Conservation (phyloP, 176 grass and related monocot genomes). For the Eleusine indica region DNA sequence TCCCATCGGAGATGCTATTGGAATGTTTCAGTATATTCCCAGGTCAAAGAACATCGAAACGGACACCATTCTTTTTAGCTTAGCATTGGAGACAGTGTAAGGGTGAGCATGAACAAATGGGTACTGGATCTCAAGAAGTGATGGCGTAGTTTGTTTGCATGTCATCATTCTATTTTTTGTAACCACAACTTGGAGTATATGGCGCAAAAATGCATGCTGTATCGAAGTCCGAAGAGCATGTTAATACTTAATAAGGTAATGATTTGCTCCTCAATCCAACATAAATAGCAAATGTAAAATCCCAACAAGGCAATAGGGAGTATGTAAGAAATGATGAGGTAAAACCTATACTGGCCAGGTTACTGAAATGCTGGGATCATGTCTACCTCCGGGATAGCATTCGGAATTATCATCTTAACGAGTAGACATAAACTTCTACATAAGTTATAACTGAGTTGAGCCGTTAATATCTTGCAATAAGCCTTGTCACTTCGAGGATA, state of each 20-base stretch:
- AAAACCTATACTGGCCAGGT: neutral
- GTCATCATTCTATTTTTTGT: neutral
- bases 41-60: constrained; percentile 14
- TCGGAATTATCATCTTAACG: neutral
- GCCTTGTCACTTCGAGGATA: neutral
- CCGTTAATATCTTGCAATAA: neutral
- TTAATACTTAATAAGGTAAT: neutral
- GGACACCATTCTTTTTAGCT: neutral
- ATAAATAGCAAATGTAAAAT: constrained; percentile 10
- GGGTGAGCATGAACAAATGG: constrained; percentile 20
- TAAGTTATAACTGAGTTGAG: neutral
- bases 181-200: constrained; percentile 30
- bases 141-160: neutral
- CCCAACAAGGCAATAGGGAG: constrained; percentile 13
- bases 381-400: constrained; percentile 16
- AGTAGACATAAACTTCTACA: neutral
- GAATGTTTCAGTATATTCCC: constrained; percentile 18
- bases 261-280: constrained; percentile 38
- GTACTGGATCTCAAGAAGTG: neutral
- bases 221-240: constrained; percentile 1
- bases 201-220: constrained; percentile 24
- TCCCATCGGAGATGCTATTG: neutral
- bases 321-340: constrained; percentile 9
- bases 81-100: neutral
- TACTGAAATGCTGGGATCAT: constrained; percentile 36